Evolutionary conservation across 371 early-diverging fungal genomes (phyloP), one percentile per base, ranked within the genome.

Genomic region (Mucor indicus): DNA sequence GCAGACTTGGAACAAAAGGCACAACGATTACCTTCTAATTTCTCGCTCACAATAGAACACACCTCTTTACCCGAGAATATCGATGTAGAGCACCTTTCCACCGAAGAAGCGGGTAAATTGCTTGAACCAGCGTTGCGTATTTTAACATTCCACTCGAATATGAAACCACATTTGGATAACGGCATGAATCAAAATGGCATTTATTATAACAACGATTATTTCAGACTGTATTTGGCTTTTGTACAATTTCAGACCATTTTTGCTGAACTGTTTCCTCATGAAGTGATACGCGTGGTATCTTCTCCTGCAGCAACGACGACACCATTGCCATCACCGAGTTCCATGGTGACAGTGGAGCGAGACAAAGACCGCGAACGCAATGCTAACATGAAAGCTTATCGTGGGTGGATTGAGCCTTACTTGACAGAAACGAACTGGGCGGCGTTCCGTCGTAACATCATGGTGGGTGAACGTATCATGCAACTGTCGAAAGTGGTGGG

Each of bases 111-210:
- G 0, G 50, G 53, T 11, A 53, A 64, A 30, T 40, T 65, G 2
- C 46, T 68, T 13, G 48, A 51, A 32, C 72, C 71, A 2, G 57
- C 69, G 1, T 35, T 71, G 15, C 51, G 51, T 11, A 64, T 68
- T 13, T 47, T 75, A 8, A 60, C 64, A 7, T 31, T 29, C 5
- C 69, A 70, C 27, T 64, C 69, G 21, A 71, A 68, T 19, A 65
- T 68, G 69, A 75, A 75, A 31, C 75, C 75, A 0, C 75, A 75
- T 49, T 38, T 68, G 36, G 71, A 68, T 35, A 71, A 66, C 17
- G 75, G 75, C 21, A 75, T 75, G 75, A 75, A 75, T 38, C 71
- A 71, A 52, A 71, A 75, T 32, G 75, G 75, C 20, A 75, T 75
- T 10, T 75, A 71, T 29, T 75, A 75, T 47, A 75, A 75, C 25